Evolutionary conservation across 306 rosid species (phyloP).

Genomic region (Fagus crenata): DNA sequence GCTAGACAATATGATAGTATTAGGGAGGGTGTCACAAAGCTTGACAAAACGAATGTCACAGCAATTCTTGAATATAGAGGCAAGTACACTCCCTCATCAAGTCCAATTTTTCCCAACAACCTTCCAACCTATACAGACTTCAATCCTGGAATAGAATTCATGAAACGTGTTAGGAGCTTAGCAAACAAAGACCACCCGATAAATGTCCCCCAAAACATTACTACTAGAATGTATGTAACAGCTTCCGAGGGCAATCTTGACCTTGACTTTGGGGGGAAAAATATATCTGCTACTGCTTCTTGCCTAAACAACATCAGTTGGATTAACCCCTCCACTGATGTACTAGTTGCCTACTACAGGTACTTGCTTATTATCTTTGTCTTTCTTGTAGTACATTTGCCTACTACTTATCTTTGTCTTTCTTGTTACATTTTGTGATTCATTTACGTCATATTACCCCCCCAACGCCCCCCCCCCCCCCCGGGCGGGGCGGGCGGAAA

Average conservation of each 20-base stretch:
- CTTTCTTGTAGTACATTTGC: no score
- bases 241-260: constrained; percentile 19
- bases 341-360: constrained; percentile 39
- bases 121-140: constrained; percentile 13
- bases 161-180: constrained; percentile 19
- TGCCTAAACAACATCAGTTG: constrained; percentile 44
- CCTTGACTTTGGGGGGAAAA: constrained; percentile 8
- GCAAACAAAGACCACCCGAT: constrained; percentile 32
- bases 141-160: constrained; percentile 9
- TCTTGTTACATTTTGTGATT: no score
- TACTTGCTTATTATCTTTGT: constrained; percentile 4
- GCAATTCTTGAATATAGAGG: constrained; percentile 35
- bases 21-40: not conserved
- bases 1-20: constrained; percentile 6
- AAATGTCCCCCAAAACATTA: constrained; percentile 29
- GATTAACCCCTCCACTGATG: constrained; percentile 15
- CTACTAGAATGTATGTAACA: constrained; percentile 25
- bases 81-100: constrained; percentile 1
- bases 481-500: no score
- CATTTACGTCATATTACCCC: no score
- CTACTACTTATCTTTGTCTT: no score
- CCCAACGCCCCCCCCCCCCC: no score
- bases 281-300: constrained; percentile 3
- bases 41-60: constrained; percentile 12
- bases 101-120: no score